Evolutionary conservation across 768 basidiomycete species (phyloP).

Genomic region (Cyathus striatus): DNA sequence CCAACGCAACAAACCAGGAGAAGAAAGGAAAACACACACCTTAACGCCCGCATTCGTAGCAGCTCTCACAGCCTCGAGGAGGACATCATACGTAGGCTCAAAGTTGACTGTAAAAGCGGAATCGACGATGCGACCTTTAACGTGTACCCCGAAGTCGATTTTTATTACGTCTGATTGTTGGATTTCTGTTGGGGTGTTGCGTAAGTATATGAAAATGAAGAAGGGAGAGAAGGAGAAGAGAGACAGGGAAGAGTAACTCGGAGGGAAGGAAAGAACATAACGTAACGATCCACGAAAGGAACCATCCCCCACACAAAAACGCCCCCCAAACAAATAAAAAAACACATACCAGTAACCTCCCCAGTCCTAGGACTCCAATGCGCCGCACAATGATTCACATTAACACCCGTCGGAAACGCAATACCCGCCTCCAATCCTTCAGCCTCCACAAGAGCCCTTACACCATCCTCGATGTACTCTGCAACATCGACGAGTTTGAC

Average conservation of each 20-base stretch:
- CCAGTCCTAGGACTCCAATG: slow-evolving; percentile 96
- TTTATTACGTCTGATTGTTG: slow-evolving; percentile 86
- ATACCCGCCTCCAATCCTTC: slow-evolving; percentile 81
- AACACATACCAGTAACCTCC: slow-evolving; percentile 66
- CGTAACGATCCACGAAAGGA: slow-evolving; percentile 1
- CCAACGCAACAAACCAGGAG: not conserved
- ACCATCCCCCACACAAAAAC: not conserved
- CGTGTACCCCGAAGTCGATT: slow-evolving; percentile 96
- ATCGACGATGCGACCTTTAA: slow-evolving; percentile 91
- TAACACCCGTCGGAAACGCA: slow-evolving; percentile 95
- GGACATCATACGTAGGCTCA: slow-evolving; percentile 84
- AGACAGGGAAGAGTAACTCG: too few relatives aligned
- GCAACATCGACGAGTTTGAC: slow-evolving; percentile 94
- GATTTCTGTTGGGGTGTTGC: too few relatives aligned
- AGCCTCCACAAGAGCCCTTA: slow-evolving; percentile 88
- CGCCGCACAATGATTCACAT: slow-evolving; percentile 90
- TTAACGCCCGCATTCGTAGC: slow-evolving; percentile 91
- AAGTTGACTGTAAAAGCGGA: slow-evolving; percentile 95
- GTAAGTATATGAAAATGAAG: too few relatives aligned
- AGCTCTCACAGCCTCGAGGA: slow-evolving; percentile 88
- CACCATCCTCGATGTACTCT: slow-evolving; percentile 88
- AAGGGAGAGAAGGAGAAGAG: too few relatives aligned
- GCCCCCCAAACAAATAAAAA: slow-evolving; percentile 4
- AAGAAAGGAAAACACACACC: slow-evolving; percentile 33
- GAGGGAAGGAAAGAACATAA: too few relatives aligned